Evolutionary conservation across 2,329 filamentous ascomycete genomes (phyloP).

Genomic region (Emergomyces africanus): DNA sequence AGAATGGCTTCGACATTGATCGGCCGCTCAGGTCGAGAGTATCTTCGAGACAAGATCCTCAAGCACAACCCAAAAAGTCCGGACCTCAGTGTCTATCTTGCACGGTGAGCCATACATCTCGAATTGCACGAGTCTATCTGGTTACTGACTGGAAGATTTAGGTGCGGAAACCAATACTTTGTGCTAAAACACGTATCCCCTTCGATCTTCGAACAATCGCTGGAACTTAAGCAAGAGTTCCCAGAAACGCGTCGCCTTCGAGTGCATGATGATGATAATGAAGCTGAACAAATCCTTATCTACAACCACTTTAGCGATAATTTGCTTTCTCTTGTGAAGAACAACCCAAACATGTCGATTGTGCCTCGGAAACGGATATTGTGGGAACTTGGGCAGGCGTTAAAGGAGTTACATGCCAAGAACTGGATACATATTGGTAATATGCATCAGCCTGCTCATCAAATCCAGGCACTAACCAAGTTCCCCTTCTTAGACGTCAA

Average conservation of each 20-base stretch:
- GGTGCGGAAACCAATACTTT: not conserved
- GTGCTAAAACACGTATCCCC: not conserved
- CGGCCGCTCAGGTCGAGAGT: not conserved
- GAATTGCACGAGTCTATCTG: not conserved
- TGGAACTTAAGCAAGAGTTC: not conserved
- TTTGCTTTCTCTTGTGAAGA: too few relatives aligned
- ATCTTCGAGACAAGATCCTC: not conserved
- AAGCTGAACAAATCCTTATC: not conserved
- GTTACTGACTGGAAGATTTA: not conserved
- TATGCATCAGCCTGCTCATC: too few relatives aligned
- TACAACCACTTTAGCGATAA: too few relatives aligned
- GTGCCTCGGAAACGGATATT: too few relatives aligned
- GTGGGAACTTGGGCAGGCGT: too few relatives aligned
- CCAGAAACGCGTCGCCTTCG: not conserved
- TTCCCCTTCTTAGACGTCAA: too few relatives aligned
- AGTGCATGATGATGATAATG: not conserved
- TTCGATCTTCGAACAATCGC: not conserved
- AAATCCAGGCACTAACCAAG: too few relatives aligned
- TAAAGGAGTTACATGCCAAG: too few relatives aligned
- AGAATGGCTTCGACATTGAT: not conserved
- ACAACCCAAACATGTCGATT: too few relatives aligned
- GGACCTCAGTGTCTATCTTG: not conserved
- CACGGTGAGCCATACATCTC: not conserved
- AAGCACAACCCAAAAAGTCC: not conserved
- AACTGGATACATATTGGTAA: too few relatives aligned